Evolutionary conservation across 768 basidiomycete genomes (phyloP).

Genomic region (Leccinellum luteum): DNA sequence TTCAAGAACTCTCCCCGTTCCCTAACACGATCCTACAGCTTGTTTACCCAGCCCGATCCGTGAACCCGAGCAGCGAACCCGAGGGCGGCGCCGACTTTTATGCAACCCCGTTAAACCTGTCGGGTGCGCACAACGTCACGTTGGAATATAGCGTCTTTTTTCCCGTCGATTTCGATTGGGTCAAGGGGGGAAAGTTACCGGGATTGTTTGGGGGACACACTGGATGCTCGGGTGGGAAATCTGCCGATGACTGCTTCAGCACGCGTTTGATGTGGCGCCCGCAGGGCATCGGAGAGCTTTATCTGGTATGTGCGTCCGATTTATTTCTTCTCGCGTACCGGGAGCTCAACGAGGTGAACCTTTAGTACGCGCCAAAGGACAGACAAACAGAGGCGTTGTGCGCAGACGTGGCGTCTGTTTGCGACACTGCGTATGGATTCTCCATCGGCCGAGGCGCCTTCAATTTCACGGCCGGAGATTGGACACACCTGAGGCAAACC

Average conservation of each 20-base stretch:
- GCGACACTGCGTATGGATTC: conserved; percentile 65
- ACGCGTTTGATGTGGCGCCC: conserved; percentile 83
- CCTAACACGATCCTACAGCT: conserved; percentile 54
- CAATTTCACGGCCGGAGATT: conserved; percentile 54
- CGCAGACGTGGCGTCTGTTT: conserved; percentile 54
- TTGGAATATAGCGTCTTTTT: conserved; percentile 77
- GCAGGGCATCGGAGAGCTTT: conserved; percentile 70
- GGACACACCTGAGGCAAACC: conserved; percentile 73
- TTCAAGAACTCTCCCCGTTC: conserved; percentile 12
- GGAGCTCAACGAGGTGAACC: neutral
- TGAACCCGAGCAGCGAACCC: conserved; percentile 63
- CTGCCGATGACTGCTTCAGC: conserved; percentile 75
- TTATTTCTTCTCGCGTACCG: neutral
- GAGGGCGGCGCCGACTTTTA: conserved; percentile 75
- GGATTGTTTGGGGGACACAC: conserved; percentile 72
- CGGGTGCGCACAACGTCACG: conserved; percentile 49
- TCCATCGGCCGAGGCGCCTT: conserved; percentile 76
- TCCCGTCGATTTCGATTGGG: conserved; percentile 70
- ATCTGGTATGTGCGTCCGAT: conserved; percentile 50
- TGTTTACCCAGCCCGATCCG: conserved; percentile 64
- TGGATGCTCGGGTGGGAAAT: conserved; percentile 70
- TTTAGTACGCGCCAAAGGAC: conserved; percentile 72
- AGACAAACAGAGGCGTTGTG: conserved; percentile 64
- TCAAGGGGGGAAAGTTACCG: conserved; percentile 80
- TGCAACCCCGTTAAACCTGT: conserved; percentile 45